Evolutionary conservation across 768 basidiomycete species (phyloP).

Genomic region (Suillus placidus): DNA sequence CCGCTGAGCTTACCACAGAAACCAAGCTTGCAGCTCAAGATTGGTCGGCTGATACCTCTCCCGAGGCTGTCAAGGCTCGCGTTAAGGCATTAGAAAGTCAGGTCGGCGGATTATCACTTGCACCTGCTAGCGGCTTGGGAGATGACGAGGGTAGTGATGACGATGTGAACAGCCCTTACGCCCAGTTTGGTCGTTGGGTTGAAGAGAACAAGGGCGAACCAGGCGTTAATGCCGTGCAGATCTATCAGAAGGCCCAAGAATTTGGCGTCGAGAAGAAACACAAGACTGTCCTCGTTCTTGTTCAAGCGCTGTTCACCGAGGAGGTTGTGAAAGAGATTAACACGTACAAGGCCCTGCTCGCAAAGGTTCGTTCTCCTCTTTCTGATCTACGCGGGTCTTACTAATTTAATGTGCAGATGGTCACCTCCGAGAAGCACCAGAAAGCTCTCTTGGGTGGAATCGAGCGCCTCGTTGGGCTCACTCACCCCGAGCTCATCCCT

Average conservation of each 20-base stretch:
- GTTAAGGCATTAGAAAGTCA: slow-evolving; percentile 67
- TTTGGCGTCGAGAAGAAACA: slow-evolving; percentile 94
- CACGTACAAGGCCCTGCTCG: slow-evolving; percentile 68
- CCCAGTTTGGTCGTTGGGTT: slow-evolving; percentile 82
- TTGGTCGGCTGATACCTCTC: slow-evolving; percentile 92
- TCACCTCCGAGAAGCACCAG: slow-evolving; percentile 92
- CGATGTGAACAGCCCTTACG: slow-evolving; percentile 83
- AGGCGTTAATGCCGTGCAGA: slow-evolving; percentile 50
- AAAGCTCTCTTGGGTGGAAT: slow-evolving; percentile 93
- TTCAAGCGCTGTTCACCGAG: slow-evolving; percentile 81
- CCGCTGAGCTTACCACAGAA: slow-evolving; percentile 70
- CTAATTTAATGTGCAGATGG: slow-evolving; percentile 55
- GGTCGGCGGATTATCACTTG: slow-evolving; percentile 52
- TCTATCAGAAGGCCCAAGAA: slow-evolving; percentile 90
- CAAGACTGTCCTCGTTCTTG: slow-evolving; percentile 82
- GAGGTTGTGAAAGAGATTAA: slow-evolving; percentile 67
- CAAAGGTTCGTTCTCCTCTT: slow-evolving; percentile 56
- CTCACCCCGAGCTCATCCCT: slow-evolving; percentile 69
- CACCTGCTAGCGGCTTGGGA: slow-evolving; percentile 40
- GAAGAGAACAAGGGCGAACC: slow-evolving; percentile 60
- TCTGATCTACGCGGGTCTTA: neutral
- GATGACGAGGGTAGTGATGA: slow-evolving; percentile 92
- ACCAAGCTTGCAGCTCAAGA: slow-evolving; percentile 67
- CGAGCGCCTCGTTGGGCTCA: slow-evolving; percentile 81
- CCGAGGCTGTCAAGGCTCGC: slow-evolving; percentile 85